Base-by-base conservation (phyloP, 768 basidiomycete genomes). In the Russula compacta region DNA sequence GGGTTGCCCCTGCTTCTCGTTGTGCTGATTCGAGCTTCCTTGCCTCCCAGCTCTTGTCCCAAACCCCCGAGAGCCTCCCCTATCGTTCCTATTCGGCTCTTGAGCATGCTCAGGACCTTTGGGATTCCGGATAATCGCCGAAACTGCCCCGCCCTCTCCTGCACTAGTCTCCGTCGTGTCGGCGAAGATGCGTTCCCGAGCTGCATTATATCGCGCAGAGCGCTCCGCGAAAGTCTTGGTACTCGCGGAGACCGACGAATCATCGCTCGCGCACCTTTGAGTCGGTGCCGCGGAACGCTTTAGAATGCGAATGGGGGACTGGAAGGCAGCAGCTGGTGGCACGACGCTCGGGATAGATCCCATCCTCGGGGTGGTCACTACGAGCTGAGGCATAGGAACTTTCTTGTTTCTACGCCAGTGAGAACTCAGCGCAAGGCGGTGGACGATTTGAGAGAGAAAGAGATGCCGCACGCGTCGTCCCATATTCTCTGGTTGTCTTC, bases 171-270 rank as follows among this genome's bases (percentile, higher is more conserved):
- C 49, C 15, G 51, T 35, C 29, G 62, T 19, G 48, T 40, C 64
- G 2, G 68, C 83, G 62, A 90, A 91, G 55, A 91, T 90, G 21
- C 89, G 78, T 57, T 85, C 82, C 32, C 89, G 75, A 3, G 89
- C 87, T 19, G 83, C 86, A 58, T 84, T 80, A 70, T 91, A 91
- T 56, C 83, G 79, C 17, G 81, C 84, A 69, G 89, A 87, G 44
- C 87, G 80, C 58, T 87, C 85, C 38, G 82, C 79, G 3, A 87
- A 73, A 4, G 80, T 64, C 9, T 73, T 68, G 9, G 65, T 75
- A 62, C 11, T 70, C 61, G 35, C 74, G 56, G 66, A 61, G 0
- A 69, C 63, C 12, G 69, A 60, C 1, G 70, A 24, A 4, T 66
- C 36, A 1, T 69, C 61, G 7, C 63, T 35, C 12, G 59, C 43